A percentile compares a stretch with the other conserved stretches of the same genome.
These are phyloP conservation scores for Dinochytrium kinnereticum DNA, from an alignment of 371 early-diverging fungal genomes.

Conservation along the genomic window DNA sequence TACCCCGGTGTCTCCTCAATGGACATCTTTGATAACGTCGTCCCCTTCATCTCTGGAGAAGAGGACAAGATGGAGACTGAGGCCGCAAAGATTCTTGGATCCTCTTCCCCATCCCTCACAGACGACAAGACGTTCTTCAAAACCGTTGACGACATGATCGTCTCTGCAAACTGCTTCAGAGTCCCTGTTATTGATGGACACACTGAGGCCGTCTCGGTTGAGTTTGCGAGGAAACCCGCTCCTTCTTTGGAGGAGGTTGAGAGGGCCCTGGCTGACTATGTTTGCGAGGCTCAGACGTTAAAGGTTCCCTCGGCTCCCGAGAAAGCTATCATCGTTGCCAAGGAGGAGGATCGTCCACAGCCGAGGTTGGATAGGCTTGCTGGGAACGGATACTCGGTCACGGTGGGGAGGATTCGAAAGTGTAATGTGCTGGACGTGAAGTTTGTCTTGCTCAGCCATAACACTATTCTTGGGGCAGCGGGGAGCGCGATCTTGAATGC, in stretches of 20 bases:
- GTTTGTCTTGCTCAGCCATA: constrained; percentile 89
- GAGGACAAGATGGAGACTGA: constrained; percentile 97
- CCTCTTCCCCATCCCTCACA: neutral
- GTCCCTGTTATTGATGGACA: constrained; percentile 97
- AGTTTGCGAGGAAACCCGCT: constrained; percentile 70
- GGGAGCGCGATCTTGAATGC: constrained; percentile 94
- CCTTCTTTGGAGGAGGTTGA: constrained; percentile 78
- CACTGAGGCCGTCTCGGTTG: constrained; percentile 83
- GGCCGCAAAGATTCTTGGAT: constrained; percentile 89
- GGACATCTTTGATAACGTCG: no score
- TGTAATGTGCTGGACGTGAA: constrained; percentile 89
- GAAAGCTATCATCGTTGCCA: constrained; percentile 75
- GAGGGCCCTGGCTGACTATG: constrained; percentile 55
- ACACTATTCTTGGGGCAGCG: constrained; percentile 96
- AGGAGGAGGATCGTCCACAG: constrained; percentile 85
- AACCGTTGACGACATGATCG: constrained; percentile 53
- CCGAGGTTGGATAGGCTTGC: constrained; percentile 89
- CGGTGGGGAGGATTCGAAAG: constrained; percentile 85
- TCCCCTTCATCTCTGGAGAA: constrained; percentile 95
- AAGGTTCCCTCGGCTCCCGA: constrained; percentile 81
- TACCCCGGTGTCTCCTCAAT: no score
- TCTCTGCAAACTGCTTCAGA: constrained; percentile 95
- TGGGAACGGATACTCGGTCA: constrained; percentile 85
- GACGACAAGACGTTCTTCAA: no score
- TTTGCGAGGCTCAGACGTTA: constrained; percentile 74